These are phyloP conservation scores for Colletotrichum sp. DNA, from an alignment of 2,329 filamentous ascomycete genomes.

Conservation along the genomic window DNA sequence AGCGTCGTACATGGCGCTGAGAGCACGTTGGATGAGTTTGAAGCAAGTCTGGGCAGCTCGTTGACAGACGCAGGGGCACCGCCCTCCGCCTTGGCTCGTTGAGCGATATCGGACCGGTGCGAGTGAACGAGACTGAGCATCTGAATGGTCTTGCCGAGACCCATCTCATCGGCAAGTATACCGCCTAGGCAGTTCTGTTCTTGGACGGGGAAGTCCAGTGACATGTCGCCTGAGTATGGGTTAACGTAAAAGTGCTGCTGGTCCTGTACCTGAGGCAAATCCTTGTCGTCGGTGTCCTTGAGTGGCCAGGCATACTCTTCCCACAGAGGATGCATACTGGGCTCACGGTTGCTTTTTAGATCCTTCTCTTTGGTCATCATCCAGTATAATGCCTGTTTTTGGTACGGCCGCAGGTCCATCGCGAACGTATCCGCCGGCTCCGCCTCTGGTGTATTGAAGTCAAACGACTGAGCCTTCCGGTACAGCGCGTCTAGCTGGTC, in stretches of 20 bases:
- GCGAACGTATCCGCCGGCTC: slow-evolving; percentile 83
- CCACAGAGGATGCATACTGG: slow-evolving; percentile 96
- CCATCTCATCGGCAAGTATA: slow-evolving; percentile 96
- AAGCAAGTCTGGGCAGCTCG: slow-evolving; percentile 66
- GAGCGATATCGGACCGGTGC: slow-evolving; percentile 67
- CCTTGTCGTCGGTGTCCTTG: slow-evolving; percentile 85
- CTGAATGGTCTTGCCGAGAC: slow-evolving; percentile 96
- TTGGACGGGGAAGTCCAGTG: slow-evolving; percentile 88
- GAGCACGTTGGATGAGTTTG: slow-evolving; percentile 61
- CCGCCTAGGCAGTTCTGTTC: slow-evolving; percentile 95
- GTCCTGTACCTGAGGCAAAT: slow-evolving; percentile 68
- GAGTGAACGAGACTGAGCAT: slow-evolving; percentile 95
- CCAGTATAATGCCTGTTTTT: slow-evolving; percentile 95
- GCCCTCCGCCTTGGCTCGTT: slow-evolving; percentile 37
- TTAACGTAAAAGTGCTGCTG: slow-evolving; percentile 90
- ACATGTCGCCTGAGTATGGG: slow-evolving; percentile 93
- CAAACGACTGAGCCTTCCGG: slow-evolving; percentile 94
- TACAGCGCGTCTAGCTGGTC: slow-evolving; percentile 94
- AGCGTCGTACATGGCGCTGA: slow-evolving; percentile 87
- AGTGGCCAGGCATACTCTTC: slow-evolving; percentile 92
- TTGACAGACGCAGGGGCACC: slow-evolving; percentile 53
- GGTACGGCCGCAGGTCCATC: slow-evolving; percentile 87
- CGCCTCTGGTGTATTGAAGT: slow-evolving; percentile 88
- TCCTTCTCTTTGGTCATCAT: slow-evolving; percentile 95
- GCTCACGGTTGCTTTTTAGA: slow-evolving; percentile 70